Evolutionary conservation across 2,329 filamentous ascomycete species (phyloP), one percentile per base, ranked within the genome.

Genomic region (Falciphora oryzae): DNA sequence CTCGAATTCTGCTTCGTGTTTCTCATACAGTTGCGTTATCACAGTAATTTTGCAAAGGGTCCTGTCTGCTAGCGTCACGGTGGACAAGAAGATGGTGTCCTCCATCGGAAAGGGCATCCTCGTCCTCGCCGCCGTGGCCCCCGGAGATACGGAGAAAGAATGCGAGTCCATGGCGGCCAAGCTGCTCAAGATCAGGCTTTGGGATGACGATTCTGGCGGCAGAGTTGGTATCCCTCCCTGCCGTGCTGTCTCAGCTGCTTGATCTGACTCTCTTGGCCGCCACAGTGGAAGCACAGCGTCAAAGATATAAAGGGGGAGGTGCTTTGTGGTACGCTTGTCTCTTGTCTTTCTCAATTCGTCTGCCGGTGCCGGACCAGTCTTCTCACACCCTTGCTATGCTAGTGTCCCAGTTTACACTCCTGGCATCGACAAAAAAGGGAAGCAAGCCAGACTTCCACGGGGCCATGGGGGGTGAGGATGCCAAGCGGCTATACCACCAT

Each of bases 361-460:
- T 29, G 27, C 3, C 18, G 6, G 28, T 28, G 57, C 28, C 4
- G 14, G 57, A 4, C 27, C 3, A 3, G 4, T 25, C 28, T 50
- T n/a, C 18, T 32, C 29, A 58, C 57, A 28, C 44, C 28, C 16
- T 57, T 31, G 56, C 28, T 13, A 29, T 22, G 25, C 25, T 73
- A 96, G 94, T 99, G 59, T 98, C 95, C 18, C 95, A 99, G 78
- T 99, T 99, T 74, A 99, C 95, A 2, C 85, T 99, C 13, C 84
- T 96, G 62, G 96, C 93, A 60, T 90, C 89, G 59, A 93, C 93
- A n/a, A 96, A 93, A 74, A 98, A 98, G 77, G 94, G 94, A 67
- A 93, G 88, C 73, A 98, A 96, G 76, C 96, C 95, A 44, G 91
- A 96, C 75, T 99, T 99, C 71, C 94, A 97, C 75, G 91, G 90